Percentiles rank a stretch among this genome's conserved stretches.
phyloP scores from a whole-genome alignment of 176 grass and related monocot genomes.

The Carex cristatella region DNA sequence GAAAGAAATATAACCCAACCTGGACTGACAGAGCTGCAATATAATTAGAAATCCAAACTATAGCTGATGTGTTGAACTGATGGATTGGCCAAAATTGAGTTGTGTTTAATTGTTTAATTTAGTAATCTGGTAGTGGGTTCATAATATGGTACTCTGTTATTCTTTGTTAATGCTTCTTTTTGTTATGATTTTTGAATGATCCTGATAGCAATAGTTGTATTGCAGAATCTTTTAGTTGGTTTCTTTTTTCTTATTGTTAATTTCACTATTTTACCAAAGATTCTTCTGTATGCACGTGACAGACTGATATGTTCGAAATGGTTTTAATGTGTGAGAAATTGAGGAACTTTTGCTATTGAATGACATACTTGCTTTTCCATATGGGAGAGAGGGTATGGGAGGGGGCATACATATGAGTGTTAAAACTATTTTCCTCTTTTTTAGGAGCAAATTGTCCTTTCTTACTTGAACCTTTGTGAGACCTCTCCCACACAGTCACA shows the following conservation, averaged over 20 bases:
- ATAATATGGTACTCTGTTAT: neutral
- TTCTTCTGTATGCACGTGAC: neutral
- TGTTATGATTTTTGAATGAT: slow-evolving; percentile 6
- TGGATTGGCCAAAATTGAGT: neutral
- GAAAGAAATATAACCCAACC: neutral
- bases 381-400: neutral
- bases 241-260: neutral
- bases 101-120: neutral
- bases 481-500: neutral
- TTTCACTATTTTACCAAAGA: neutral
- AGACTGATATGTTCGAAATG: neutral
- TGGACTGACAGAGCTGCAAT: neutral
- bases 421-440: neutral
- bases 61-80: neutral
- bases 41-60: neutral
- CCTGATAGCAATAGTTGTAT: neutral
- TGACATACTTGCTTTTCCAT: neutral
- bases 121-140: neutral
- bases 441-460: neutral
- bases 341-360: neutral
- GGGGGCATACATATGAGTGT: neutral
- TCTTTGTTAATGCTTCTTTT: neutral
- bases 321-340: neutral
- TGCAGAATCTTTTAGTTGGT: neutral
- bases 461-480: neutral